These are phyloP conservation scores for Apiospora hydei DNA, from an alignment of 2,329 filamentous ascomycete genomes.

Conservation along the genomic window DNA sequence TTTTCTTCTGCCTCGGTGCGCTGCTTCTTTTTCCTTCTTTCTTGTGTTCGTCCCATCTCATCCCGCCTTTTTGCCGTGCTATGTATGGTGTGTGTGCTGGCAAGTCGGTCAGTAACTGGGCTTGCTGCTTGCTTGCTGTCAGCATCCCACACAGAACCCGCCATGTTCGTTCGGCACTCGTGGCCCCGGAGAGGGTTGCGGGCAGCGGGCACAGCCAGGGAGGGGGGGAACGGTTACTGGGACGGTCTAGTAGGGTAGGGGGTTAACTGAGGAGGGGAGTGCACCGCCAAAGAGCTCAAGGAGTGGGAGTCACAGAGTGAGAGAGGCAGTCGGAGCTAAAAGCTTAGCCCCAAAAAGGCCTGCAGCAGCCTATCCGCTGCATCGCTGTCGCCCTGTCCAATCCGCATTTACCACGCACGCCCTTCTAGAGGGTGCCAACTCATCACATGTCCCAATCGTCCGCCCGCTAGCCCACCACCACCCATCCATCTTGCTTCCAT, in stretches of 20 bases:
- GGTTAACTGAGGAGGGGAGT: neutral
- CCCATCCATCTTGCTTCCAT: slow-evolving; percentile 17
- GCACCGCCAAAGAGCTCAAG: neutral
- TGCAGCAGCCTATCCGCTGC: slow-evolving; percentile 23
- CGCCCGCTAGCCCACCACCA: slow-evolving; percentile 26
- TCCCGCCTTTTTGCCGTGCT: slow-evolving; percentile 14
- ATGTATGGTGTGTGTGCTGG: neutral
- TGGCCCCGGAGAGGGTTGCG: slow-evolving; percentile 17
- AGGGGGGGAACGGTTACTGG: neutral
- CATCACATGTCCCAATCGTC: slow-evolving; percentile 29
- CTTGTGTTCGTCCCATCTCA: slow-evolving; percentile 5
- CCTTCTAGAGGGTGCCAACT: slow-evolving; percentile 33
- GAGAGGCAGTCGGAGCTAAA: slow-evolving; percentile 1
- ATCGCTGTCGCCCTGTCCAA: slow-evolving; percentile 34
- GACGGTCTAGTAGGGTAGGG: slow-evolving; percentile 17
- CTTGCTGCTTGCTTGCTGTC: neutral
- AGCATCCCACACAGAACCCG: slow-evolving; percentile 1
- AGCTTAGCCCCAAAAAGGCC: slow-evolving; percentile 16
- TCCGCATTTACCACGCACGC: slow-evolving; percentile 44
- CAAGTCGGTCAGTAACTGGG: slow-evolving; percentile 16
- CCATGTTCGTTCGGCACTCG: slow-evolving; percentile 14
- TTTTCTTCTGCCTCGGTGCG: neutral
- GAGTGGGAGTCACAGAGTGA: neutral
- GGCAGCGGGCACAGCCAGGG: slow-evolving; percentile 14
- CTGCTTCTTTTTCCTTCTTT: neutral